Evolutionary conservation across 1,284 basidiomycete species (phyloP).

Genomic region (Moniliella sp.): DNA sequence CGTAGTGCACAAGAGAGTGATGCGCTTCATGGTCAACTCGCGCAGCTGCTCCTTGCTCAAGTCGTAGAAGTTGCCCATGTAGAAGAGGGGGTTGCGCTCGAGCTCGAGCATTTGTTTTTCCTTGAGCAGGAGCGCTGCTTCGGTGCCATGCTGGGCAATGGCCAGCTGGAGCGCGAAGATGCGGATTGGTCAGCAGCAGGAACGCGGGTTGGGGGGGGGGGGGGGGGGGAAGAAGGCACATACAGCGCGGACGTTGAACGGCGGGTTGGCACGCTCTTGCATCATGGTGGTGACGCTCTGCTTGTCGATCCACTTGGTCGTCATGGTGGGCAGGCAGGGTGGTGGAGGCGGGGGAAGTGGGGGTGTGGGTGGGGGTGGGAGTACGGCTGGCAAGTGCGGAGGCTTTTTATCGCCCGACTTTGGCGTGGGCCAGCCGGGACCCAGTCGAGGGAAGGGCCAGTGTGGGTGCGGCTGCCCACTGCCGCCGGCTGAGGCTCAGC

Average conservation of each 20-base stretch:
- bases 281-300: too few relatives aligned
- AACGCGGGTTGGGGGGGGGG: not conserved
- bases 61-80: constrained; percentile 41
- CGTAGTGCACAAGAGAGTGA: constrained; percentile 21
- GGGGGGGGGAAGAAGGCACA: constrained; percentile 1
- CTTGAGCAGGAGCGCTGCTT: constrained; percentile 28
- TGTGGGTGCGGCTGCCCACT: too few relatives aligned
- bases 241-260: constrained; percentile 38
- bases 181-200: not conserved
- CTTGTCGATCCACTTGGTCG: too few relatives aligned
- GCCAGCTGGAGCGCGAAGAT: constrained; percentile 17
- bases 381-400: too few relatives aligned
- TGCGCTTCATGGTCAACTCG: constrained; percentile 21
- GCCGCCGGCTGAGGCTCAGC: too few relatives aligned
- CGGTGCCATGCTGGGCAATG: constrained; percentile 34
- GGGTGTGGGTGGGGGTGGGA: too few relatives aligned
- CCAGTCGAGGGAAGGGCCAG: too few relatives aligned
- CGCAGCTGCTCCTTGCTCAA: constrained; percentile 40
- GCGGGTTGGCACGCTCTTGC: too few relatives aligned
- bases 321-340: too few relatives aligned
- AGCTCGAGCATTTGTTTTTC: constrained; percentile 38
- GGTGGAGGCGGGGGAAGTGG: too few relatives aligned
- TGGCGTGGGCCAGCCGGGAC: too few relatives aligned
- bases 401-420: too few relatives aligned
- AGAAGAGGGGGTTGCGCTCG: constrained; percentile 40